Base-by-base conservation (phyloP, 331 rosid species). In the Prunus yedoensis region DNA sequence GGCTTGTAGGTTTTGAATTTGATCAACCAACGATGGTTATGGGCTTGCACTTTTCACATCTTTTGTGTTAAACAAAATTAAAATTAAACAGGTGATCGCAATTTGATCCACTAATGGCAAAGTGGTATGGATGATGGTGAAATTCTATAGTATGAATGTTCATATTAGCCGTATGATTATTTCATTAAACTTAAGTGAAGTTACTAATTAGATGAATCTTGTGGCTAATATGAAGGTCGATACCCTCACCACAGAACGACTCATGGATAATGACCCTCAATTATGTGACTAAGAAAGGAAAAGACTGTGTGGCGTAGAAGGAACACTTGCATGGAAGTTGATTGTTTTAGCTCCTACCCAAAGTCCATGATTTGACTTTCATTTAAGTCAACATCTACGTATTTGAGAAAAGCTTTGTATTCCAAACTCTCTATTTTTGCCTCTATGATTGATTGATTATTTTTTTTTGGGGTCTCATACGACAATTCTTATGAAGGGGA, bases 131-230 rank as follows among this genome's bases (percentile, higher is more conserved):
- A 35, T 35, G 41, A 35, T 1, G 6, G 7, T 1, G 7, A 32
- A 32, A 32, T 4, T 32, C 38, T 4, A 32, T 32, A 32, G 0
- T 0, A 32, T 32, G 6, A 0, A 32, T 0, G 0, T 32, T 32
- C 0, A 32, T 32, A 32, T 32, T 32, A 32, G 1, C 0, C 7
- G 6, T 0, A 32, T 32, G 1, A 32, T 32, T 0, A 32, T 32
- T 32, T 32, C 0, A 32, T 32, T 32, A 32, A 4, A 32, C 1
- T 4, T 32, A 4, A 32, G 0, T 32, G 1, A 4, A 32, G 6
- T 32, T 32, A 4, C 1, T 32, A 32, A 4, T 32, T 0, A 32
- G 7, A 32, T 32, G 0, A 32, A 32, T 32, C 1, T 32, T 4
- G 7, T 32, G 6, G 0, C 7, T 32, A 4, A 4, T 32, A 32